These are phyloP conservation scores for Verticillium nonalfalfae DNA, from an alignment of 2,329 filamentous ascomycete genomes.

Conservation along the genomic window DNA sequence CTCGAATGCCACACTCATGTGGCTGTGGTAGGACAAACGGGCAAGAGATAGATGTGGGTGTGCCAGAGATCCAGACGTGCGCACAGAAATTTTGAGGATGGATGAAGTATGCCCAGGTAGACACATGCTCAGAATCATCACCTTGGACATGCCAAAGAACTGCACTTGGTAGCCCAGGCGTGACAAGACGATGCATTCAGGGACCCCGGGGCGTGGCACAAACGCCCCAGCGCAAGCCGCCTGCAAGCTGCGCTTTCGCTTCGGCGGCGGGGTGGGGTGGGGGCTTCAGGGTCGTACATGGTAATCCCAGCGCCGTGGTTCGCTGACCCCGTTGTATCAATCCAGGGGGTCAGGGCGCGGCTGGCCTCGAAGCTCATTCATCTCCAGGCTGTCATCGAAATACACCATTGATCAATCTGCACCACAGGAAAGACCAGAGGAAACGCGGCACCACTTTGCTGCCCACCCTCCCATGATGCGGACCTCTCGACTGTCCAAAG, in stretches of 20 bases:
- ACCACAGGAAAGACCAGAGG: background rate
- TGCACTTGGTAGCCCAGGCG: background rate
- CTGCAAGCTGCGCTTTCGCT: background rate
- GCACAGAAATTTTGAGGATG: too few species aligned
- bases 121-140: background rate
- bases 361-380: background rate
- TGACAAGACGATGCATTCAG: background rate
- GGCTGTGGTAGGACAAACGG: too few species aligned
- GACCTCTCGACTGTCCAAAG: constrained; percentile 50
- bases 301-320: background rate
- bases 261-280: background rate
- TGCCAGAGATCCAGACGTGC: too few species aligned
- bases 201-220: background rate
- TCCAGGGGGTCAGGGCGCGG: constrained; percentile 1
- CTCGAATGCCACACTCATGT: too few species aligned
- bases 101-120: too few species aligned
- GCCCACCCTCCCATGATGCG: constrained; percentile 32
- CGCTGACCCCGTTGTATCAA: background rate
- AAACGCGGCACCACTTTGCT: background rate
- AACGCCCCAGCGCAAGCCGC: background rate
- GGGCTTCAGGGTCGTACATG: background rate
- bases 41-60: too few species aligned
- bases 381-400: background rate
- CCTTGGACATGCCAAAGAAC: background rate
- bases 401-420: background rate